Percentiles rank a stretch among this genome's conserved stretches.
Evolutionary conservation across 2,329 filamentous ascomycete genomes (phyloP).

Genomic region (Pseudogymnoascus pannorum): DNA sequence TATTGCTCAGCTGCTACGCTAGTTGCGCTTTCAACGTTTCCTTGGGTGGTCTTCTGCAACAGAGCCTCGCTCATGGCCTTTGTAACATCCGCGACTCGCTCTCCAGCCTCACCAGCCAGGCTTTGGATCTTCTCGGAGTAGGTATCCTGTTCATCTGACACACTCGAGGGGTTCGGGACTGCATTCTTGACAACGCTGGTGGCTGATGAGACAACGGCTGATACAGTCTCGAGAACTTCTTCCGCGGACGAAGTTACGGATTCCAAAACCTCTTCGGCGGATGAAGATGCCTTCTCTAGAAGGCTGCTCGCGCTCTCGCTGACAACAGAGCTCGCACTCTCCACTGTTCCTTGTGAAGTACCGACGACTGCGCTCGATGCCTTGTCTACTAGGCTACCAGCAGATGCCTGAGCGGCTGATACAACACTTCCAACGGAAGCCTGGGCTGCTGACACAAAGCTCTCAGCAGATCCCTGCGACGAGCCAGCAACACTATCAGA

Average conservation of each 20-base stretch:
- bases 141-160: conserved; percentile 30
- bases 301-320: conserved; percentile 18
- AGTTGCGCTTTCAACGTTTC: conserved; percentile 41
- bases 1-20: conserved; percentile 51
- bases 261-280: background rate
- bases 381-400: conserved; percentile 22
- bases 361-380: conserved; percentile 24
- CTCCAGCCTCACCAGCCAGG: conserved; percentile 44
- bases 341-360: conserved; percentile 22
- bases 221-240: background rate
- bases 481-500: conserved; percentile 17
- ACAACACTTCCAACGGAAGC: conserved; percentile 29
- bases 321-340: conserved; percentile 16
- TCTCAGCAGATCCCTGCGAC: conserved; percentile 18
- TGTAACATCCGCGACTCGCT: conserved; percentile 45
- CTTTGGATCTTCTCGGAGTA: conserved; percentile 45
- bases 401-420: conserved; percentile 26
- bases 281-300: conserved; percentile 23
- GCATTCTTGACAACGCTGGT: background rate
- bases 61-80: conserved; percentile 49
- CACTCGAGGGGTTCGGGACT: conserved; percentile 9
- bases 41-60: conserved; percentile 31
- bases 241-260: background rate
- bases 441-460: conserved; percentile 18
- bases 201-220: background rate